phyloP scores from a whole-genome alignment of 1,284 basidiomycete species.

The Hymenochaete sp. region DNA sequence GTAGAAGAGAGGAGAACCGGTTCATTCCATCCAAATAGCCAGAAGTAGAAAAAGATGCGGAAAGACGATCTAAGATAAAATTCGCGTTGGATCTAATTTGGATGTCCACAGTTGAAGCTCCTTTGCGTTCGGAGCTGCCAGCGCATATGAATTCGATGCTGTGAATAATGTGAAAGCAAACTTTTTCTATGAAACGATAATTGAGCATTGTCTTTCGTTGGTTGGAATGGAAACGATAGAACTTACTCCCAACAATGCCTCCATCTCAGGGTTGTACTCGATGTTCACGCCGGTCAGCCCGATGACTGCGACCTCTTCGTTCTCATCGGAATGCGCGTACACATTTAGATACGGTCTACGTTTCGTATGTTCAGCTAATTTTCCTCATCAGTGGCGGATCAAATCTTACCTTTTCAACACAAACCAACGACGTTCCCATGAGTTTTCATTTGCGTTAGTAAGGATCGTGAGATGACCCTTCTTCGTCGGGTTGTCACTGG shows the following conservation, averaged over 20 bases:
- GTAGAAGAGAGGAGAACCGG: too few species aligned
- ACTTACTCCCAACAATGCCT: conserved; percentile 75
- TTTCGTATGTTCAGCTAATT: background rate
- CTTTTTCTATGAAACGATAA: conserved; percentile 47
- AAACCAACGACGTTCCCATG: conserved; percentile 83
- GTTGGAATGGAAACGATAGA: background rate
- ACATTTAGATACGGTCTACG: conserved; percentile 83
- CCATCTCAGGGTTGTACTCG: conserved; percentile 81
- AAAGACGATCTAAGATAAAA: conserved; percentile 21
- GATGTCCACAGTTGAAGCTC: conserved; percentile 78
- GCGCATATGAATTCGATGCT: conserved; percentile 80
- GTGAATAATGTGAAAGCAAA: conserved; percentile 86
- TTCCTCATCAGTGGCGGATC: background rate
- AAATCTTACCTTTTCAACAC: conserved; percentile 72
- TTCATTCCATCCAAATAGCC: too few species aligned
- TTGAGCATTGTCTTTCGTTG: conserved; percentile 3
- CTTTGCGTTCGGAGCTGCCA: conserved; percentile 70
- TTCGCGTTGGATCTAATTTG: conserved; percentile 72
- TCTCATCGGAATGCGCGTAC: conserved; percentile 72
- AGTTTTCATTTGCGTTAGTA: conserved; percentile 67
- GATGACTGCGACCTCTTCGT: conserved; percentile 79
- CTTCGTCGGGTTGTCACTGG: conserved; percentile 76
- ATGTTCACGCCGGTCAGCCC: conserved; percentile 81
- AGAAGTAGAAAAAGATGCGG: background rate
- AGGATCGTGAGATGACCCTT: conserved; percentile 77